Evolutionary conservation across 1,284 basidiomycete species (phyloP), one percentile per base, ranked within the genome.

Genomic region (Heterobasidion irregulare): DNA sequence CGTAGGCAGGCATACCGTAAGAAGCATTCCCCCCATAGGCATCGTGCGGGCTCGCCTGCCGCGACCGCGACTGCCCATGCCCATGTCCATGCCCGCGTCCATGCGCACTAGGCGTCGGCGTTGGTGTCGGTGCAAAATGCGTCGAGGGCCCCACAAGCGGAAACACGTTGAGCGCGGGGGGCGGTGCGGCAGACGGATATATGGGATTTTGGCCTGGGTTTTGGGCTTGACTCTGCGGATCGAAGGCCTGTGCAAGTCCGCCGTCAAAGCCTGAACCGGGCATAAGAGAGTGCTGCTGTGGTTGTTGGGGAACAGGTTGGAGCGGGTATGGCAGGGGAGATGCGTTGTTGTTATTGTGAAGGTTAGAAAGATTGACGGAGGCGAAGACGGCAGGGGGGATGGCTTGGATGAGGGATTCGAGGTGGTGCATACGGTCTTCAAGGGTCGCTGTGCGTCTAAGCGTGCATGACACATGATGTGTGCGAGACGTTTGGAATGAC

Each of bases 381-480:
- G 83, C 79, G 62, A 91, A 89, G 16, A 90, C 83, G 2, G 84
- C 83, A 34, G 88, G 80, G 2, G 89, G 88, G 51, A 91, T 90
- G 12, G 88, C 85, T 61, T 89, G 84, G 52, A 91, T 89, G 53
- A 91, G 75, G 8, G 83, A 84, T 65, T 91, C 89, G 15, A 91
- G 77, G 61, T 89, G 88, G 62, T 89, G 86, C 88, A 91, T 91
- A 43, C 88, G 77, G 64, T 90, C 88, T 66, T 91, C 88, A 58
- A 91, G 76, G 32, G 87, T 89, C 51, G 86, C 80, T 15, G 87
- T 57, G n/a, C 56, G 56, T 50, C 59, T 26, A 5, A 6, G 1
- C 26, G 26, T 51, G 48, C 6, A 41, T 12, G n/a, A 41, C 38
- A 10, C 10, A 41, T 12, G 10, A 41, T 10, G 38, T 10, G 38